phyloP scores from a whole-genome alignment of 2,329 filamentous ascomycete species.

The Fusarium armeniacum region DNA sequence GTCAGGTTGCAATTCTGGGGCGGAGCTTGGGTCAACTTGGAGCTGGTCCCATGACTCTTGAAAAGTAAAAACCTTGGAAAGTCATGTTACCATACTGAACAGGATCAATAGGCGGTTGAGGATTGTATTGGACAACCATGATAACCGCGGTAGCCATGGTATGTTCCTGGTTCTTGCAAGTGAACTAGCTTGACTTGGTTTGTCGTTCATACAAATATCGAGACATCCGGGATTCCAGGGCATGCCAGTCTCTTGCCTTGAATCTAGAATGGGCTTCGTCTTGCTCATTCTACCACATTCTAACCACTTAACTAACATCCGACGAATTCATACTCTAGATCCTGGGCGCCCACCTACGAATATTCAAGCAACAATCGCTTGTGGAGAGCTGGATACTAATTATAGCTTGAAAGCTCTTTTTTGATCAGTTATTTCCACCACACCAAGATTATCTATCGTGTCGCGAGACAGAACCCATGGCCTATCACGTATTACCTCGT shows the following conservation, averaged over 20 bases:
- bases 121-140: slow-evolving; percentile 9
- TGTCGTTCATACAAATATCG: background rate
- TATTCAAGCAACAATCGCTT: background rate
- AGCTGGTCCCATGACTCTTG: slow-evolving; percentile 45
- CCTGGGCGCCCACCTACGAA: background rate
- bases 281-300: background rate
- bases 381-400: background rate
- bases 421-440: background rate
- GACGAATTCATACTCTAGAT: background rate
- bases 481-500: slow-evolving; percentile 6
- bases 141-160: slow-evolving; percentile 40
- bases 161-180: slow-evolving; percentile 5
- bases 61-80: slow-evolving; percentile 44
- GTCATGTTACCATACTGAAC: slow-evolving; percentile 22
- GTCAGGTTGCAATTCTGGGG: slow-evolving; percentile 32
- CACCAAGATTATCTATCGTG: background rate
- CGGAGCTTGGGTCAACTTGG: slow-evolving; percentile 44
- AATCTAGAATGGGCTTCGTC: background rate
- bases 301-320: background rate
- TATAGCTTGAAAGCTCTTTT: slow-evolving; percentile 2
- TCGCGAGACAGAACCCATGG: slow-evolving; percentile 3
- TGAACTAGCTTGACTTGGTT: slow-evolving; percentile 2
- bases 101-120: slow-evolving; percentile 24
- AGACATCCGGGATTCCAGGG: background rate
- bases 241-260: background rate